These are phyloP conservation scores for Sporothrix pseudoabietina DNA, from an alignment of 2,329 filamentous ascomycete genomes.

Conservation along the genomic window DNA sequence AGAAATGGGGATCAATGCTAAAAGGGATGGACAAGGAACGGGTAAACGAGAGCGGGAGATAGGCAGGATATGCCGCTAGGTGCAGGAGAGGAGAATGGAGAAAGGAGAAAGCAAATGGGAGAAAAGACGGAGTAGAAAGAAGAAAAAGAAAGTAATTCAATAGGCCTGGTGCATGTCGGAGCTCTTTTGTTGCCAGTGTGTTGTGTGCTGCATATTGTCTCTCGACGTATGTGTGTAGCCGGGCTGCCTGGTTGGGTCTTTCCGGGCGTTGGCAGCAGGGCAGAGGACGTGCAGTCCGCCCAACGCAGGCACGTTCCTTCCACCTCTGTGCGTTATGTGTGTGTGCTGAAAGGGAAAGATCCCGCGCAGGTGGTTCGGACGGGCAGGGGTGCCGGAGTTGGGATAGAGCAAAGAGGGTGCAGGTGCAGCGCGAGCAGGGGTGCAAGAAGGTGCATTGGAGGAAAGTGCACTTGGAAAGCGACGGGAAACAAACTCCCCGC, in stretches of 20 bases:
- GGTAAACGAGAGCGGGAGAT: not conserved
- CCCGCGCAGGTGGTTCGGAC: conserved; percentile 21
- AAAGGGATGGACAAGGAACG: not conserved
- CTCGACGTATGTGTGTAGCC: not conserved
- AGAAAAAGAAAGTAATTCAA: not conserved
- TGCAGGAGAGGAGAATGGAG: not conserved
- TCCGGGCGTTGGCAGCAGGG: not conserved
- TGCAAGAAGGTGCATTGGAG: no score
- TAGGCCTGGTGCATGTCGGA: not conserved
- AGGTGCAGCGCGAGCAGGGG: no score
- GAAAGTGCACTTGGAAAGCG: no score
- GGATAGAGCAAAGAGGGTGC: not conserved
- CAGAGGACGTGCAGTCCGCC: not conserved
- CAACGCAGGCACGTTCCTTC: not conserved
- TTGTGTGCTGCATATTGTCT: not conserved
- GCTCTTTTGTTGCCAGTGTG: not conserved
- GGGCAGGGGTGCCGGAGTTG: not conserved
- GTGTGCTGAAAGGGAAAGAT: conserved; percentile 26
- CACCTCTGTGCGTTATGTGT: not conserved
- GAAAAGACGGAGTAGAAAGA: not conserved
- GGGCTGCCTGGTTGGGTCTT: not conserved
- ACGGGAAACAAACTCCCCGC: not conserved
- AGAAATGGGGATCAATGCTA: not conserved
- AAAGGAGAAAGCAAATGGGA: not conserved
- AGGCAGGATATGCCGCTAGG: not conserved